Percentiles rank a stretch among this genome's conserved stretches.
Evolutionary conservation across 1,284 basidiomycete genomes (phyloP).

Genomic region (Cryptococcus jaspeensis): DNA sequence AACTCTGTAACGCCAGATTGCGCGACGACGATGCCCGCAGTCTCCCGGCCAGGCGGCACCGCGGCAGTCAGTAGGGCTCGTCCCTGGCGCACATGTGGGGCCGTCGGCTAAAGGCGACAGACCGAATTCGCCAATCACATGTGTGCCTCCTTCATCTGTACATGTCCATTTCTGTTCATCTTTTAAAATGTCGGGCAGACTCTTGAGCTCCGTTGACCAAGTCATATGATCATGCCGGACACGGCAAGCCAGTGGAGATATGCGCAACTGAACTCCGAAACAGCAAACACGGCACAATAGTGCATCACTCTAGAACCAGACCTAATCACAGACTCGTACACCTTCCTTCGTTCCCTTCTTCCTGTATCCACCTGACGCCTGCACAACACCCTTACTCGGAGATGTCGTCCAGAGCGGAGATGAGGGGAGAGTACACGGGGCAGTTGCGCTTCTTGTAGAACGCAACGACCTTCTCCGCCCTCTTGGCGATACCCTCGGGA

Average conservation of each 20-base stretch:
- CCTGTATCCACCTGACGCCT: background rate
- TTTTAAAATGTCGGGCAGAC: too few relatives aligned
- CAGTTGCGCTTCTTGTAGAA: constrained; percentile 82
- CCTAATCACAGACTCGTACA: background rate
- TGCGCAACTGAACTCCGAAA: too few relatives aligned
- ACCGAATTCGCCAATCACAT: too few relatives aligned
- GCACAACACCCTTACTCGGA: constrained; percentile 22
- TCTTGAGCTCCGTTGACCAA: too few relatives aligned
- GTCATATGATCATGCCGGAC: too few relatives aligned
- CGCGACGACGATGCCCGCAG: too few relatives aligned
- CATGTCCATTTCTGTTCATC: too few relatives aligned
- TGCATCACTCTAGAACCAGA: background rate
- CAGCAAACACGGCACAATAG: background rate
- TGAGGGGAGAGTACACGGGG: constrained; percentile 72
- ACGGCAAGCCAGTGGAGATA: background rate
- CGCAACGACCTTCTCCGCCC: constrained; percentile 79
- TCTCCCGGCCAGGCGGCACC: too few relatives aligned
- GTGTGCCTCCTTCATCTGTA: background rate
- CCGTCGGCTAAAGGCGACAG: too few relatives aligned
- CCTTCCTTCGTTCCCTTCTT: background rate
- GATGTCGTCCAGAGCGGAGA: constrained; percentile 52
- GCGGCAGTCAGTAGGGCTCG: too few relatives aligned
- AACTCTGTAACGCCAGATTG: too few relatives aligned
- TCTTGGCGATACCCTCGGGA: constrained; percentile 66
- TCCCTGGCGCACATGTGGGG: too few relatives aligned